Conservation (phyloP, 768 basidiomycete genomes). For the Pholiota microspora region DNA sequence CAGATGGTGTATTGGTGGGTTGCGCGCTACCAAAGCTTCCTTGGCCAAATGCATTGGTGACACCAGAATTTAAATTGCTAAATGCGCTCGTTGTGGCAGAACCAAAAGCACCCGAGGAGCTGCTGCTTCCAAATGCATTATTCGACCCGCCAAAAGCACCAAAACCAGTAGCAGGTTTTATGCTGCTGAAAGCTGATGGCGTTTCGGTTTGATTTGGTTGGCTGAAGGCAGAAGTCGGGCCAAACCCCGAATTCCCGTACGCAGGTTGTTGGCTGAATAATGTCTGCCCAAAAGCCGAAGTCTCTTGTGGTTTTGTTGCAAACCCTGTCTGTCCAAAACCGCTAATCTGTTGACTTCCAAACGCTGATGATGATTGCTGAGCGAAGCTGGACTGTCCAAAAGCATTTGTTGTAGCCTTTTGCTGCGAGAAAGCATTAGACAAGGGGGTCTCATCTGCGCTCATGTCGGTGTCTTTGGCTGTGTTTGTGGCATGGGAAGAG, state of each 20-base stretch:
- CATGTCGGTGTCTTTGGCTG: constrained; percentile 23
- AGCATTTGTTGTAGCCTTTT: constrained; percentile 9
- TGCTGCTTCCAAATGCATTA: constrained; percentile 12
- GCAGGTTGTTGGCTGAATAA: constrained; percentile 29
- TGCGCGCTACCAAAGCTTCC: constrained; percentile 20
- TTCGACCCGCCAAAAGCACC: constrained; percentile 22
- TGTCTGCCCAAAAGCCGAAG: constrained; percentile 28
- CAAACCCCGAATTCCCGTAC: constrained; percentile 16
- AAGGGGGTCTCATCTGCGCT: constrained; percentile 13
- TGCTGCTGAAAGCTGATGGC: constrained; percentile 24
- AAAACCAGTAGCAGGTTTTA: constrained; percentile 19
- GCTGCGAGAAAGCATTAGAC: constrained; percentile 8
- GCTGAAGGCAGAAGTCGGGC: constrained; percentile 17
- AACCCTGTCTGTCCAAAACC: constrained; percentile 27
- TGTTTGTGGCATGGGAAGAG: constrained; percentile 9
- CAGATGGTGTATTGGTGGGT: constrained; percentile 14
- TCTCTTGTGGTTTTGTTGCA: constrained; percentile 17
- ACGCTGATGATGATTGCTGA: constrained; percentile 21
- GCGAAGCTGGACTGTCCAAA: constrained; percentile 25
- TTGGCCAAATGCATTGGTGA: constrained; percentile 27
- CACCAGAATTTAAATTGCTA: constrained; percentile 17
- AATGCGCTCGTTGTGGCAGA: constrained; percentile 14
- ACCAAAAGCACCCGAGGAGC: constrained; percentile 14
- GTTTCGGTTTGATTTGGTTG: constrained; percentile 19
- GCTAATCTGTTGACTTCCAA: constrained; percentile 8